Evolutionary conservation across 176 grass and related monocot species (phyloP).

Genomic region (Oryza coarctata): DNA sequence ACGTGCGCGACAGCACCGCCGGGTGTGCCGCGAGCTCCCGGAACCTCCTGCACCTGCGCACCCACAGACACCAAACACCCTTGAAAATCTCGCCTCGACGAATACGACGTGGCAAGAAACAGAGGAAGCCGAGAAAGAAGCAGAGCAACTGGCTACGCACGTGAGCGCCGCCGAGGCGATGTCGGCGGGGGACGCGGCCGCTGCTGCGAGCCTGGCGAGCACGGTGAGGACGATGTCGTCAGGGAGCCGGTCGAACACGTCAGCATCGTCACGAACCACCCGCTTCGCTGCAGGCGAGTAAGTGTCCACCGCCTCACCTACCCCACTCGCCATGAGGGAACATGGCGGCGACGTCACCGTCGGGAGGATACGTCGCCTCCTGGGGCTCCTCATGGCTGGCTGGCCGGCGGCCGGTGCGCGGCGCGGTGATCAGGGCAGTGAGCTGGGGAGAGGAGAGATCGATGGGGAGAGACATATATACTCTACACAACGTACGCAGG

Average conservation of each 20-base stretch:
- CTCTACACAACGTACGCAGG: background rate
- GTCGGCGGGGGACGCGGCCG: constrained; percentile 39
- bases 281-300: background rate
- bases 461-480: background rate
- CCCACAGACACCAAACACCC: background rate
- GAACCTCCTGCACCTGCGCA: constrained; percentile 61
- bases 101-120: background rate
- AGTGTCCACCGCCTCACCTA: background rate
- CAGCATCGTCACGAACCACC: background rate
- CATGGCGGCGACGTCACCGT: background rate
- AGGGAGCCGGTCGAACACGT: constrained; percentile 60
- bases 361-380: background rate
- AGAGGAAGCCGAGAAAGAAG: background rate
- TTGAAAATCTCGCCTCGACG: background rate
- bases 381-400: constrained; percentile 4
- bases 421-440: background rate
- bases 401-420: background rate
- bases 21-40: constrained; percentile 44
- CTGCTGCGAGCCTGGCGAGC: constrained; percentile 35
- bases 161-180: constrained; percentile 39
- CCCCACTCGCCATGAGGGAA: background rate
- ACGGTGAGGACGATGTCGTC: constrained; percentile 65
- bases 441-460: background rate
- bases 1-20: constrained; percentile 42
- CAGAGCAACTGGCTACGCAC: constrained; percentile 10